Base-by-base conservation (phyloP, 306 rosid genomes). In the Sesbania bispinosa region DNA sequence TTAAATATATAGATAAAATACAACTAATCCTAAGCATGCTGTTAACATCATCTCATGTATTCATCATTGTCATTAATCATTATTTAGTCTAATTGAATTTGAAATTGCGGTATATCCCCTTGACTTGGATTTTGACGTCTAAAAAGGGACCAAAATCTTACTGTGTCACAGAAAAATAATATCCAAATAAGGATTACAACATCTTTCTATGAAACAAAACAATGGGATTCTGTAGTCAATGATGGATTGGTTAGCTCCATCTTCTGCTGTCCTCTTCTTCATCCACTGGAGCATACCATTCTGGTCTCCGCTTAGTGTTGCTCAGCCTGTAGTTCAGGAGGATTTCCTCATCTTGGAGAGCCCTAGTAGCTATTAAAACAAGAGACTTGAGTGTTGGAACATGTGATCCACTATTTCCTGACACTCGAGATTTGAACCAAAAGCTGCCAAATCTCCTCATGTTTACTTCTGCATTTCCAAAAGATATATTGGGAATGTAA, bases 191-290 rank as follows among this genome's bases (percentile, higher is more conserved):
- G 51, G 29, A 23, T 14, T 16, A 42, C 42, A 68, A 65, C 55
- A 69, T 61, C 39, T 48, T 78, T 42, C 55, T 50, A 9, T 14
- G 59, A 57, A 39, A 64, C 55, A 75, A 65, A 48, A 54, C 10
- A 41, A 46, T 7, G 36, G 14, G 4, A 23, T 23, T 68, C 6
- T 33, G 29, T 7, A 26, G 48, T 61, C n/a, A 35, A 9, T 21
- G 41, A 35, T 47, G 35, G 43, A 47, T 43, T 62, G 71, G n/a
- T 75, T 81, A 88, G 80, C 97, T 81, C 93, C 97, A 93, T 84
- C 98, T 90, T 83, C 95, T 90, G 76, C 75, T 63, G 60, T 94
- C 98, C 80, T 90, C 98, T 78, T 90, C 98, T 80, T 90, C 96
- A 57, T 94, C 91, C 23, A 94, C 98, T 0, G 96, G 88, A 69